Evolutionary conservation across 2,329 filamentous ascomycete species (phyloP), one percentile per base, ranked within the genome.

Genomic region (Leptographium lundbergii): DNA sequence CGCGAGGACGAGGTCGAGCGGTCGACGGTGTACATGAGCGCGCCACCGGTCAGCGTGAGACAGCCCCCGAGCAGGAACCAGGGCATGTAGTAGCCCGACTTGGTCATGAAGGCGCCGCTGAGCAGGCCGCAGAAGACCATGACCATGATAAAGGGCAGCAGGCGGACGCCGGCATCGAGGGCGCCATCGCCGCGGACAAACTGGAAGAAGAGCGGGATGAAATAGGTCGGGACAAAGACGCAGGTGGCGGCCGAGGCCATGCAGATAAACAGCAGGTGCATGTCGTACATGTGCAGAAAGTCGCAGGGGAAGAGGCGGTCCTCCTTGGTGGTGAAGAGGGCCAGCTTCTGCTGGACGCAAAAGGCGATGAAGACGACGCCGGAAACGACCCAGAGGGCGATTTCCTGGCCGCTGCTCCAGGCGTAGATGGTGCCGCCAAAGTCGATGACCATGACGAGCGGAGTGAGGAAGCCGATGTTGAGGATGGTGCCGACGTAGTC

Each of bases 161-260:
- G 64, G 10, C 70, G 67, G 0, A 75, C 69, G 0, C 68, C 71
- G 13, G 73, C 67, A 14, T 67, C 58, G 10, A 75, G 64, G 6
- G 71, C 69, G 1, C 61, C 67, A 57, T 76, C 76, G 11, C 69
- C 70, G 4, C 67, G 67, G 0, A 69, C 69, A 64, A 80, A 81
- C 62, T 77, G 74, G 65, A 80, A 81, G 66, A 72, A 79, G 1
- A 81, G 65, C 0, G 78, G 78, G n/a, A 80, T 72, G 65, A 75
- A 80, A 66, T 79, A 81, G 25, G 75, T 66, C 17, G 64, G 55
- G 10, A 71, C 63, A 53, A 69, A 70, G 47, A 61, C 58, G 9
- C 62, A 62, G 17, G 65, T 61, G n/a, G 63, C 63, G 19, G 58
- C 58, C 5, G 56, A 62, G 14, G 63, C 64, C 24, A 70, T 74